Evolutionary conservation across 2,329 filamentous ascomycete genomes (phyloP).

Genomic region (Dactylellina cionopaga): DNA sequence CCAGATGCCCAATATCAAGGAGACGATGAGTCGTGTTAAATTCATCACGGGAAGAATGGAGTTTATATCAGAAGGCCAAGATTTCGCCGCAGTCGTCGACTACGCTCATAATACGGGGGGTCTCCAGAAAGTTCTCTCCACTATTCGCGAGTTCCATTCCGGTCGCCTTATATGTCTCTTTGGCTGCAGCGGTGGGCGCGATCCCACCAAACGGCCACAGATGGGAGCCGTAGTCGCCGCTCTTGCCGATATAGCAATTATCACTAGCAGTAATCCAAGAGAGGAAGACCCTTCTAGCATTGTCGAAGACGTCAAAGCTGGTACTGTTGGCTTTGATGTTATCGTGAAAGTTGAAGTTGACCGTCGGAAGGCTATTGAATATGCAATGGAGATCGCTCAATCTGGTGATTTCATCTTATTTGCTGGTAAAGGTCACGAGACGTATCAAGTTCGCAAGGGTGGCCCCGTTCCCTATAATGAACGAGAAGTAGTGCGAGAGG

Average conservation of each 20-base stretch:
- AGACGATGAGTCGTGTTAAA: not conserved
- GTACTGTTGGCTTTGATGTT: no score
- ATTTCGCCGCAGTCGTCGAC: not conserved
- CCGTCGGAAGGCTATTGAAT: not conserved
- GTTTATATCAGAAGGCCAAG: not conserved
- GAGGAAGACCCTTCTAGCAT: not conserved
- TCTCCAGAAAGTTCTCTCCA: not conserved
- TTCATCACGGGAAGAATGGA: not conserved
- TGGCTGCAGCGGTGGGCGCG: not conserved
- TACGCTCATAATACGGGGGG: not conserved
- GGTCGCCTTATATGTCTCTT: not conserved
- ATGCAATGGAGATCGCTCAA: not conserved
- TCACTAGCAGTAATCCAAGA: not conserved
- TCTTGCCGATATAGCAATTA: conserved; percentile 4
- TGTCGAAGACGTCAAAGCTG: not conserved
- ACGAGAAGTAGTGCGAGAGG: no score
- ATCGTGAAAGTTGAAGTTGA: not conserved
- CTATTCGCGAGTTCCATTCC: not conserved
- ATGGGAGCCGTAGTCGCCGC: conserved; percentile 1
- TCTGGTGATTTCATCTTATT: not conserved
- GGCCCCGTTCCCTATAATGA: no score
- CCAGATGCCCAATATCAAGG: not conserved
- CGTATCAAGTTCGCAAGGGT: conserved; percentile 1
- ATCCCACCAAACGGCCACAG: not conserved
- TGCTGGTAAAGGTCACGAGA: conserved; percentile 4